Evolutionary conservation across 257 asterid genomes (phyloP).

Genomic region (Przewalskia tangutica): DNA sequence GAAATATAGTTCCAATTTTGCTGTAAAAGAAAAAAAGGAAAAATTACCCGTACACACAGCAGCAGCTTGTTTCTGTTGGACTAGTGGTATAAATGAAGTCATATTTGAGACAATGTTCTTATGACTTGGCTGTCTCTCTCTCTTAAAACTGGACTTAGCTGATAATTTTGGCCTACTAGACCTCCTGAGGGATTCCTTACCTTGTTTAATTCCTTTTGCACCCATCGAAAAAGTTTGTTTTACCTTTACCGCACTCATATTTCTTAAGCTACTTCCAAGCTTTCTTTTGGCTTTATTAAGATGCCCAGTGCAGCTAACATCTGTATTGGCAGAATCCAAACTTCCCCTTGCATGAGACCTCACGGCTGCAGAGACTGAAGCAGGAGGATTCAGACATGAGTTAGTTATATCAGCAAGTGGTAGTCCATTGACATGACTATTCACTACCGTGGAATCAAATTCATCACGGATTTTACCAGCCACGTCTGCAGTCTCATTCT

Average conservation of each 20-base stretch:
- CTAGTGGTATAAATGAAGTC: conserved; percentile 68
- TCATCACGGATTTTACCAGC: conserved; percentile 34
- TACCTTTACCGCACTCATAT: conserved; percentile 23
- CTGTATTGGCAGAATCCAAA: conserved; percentile 21
- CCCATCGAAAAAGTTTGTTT: conserved; percentile 23
- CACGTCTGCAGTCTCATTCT: conserved; percentile 29
- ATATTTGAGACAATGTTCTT: conserved; percentile 72
- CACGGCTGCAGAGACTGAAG: conserved; percentile 22
- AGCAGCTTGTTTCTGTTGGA: conserved; percentile 72
- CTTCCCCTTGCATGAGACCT: conserved; percentile 25
- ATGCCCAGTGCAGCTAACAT: conserved; percentile 25
- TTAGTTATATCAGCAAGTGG: conserved; percentile 43
- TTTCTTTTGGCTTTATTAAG: conserved; percentile 22
- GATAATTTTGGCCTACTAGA: conserved; percentile 33
- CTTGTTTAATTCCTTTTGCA: conserved; percentile 31
- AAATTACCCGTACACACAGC: conserved; percentile 51
- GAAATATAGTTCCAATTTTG: not conserved
- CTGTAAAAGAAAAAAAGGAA: not conserved
- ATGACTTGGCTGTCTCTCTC: conserved; percentile 29
- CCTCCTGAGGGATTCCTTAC: conserved; percentile 34
- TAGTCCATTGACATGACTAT: conserved; percentile 28
- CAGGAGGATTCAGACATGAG: conserved; percentile 17
- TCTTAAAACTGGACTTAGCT: conserved; percentile 38
- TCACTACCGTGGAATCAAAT: conserved; percentile 21
- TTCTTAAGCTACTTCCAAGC: conserved; percentile 15